Conservation (phyloP, 805 yeast species). For the Candida xiaguanensis region DNA sequence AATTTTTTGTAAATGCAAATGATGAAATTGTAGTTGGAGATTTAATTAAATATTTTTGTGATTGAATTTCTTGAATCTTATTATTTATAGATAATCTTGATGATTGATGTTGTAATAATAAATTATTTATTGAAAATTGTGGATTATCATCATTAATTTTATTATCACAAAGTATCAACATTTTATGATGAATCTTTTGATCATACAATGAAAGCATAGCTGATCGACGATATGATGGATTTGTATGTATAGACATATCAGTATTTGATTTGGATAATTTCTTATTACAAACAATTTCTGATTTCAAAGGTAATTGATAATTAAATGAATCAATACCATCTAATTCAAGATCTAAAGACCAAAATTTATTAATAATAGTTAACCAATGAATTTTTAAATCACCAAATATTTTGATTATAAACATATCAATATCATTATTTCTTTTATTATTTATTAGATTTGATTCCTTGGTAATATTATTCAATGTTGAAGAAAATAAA, state of each 20-base stretch:
- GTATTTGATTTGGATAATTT: slow-evolving; percentile 30
- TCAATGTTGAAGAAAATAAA: slow-evolving; percentile 44
- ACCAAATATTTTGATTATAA: slow-evolving; percentile 32
- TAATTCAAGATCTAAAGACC: slow-evolving; percentile 22
- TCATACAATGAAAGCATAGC: slow-evolving; percentile 45
- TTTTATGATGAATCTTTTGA: slow-evolving; percentile 30
- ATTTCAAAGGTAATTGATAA: slow-evolving; percentile 23
- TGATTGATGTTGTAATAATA: slow-evolving; percentile 36
- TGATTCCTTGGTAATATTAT: slow-evolving; percentile 35
- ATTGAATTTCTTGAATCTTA: slow-evolving; percentile 22
- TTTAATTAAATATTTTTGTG: slow-evolving; percentile 9
- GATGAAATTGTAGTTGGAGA: slow-evolving; percentile 5
- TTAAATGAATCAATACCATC: slow-evolving; percentile 11
- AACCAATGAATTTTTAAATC: slow-evolving; percentile 44
- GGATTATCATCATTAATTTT: slow-evolving; percentile 28
- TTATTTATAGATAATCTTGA: slow-evolving; percentile 30
- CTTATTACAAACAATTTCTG: slow-evolving; percentile 18
- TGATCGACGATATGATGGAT: slow-evolving; percentile 41
- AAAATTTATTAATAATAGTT: slow-evolving; percentile 28
- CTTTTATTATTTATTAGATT: slow-evolving; percentile 17
- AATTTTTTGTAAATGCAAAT: not conserved
- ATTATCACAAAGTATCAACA: slow-evolving; percentile 28
- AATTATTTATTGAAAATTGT: slow-evolving; percentile 34
- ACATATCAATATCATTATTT: slow-evolving; percentile 12
- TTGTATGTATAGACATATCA: slow-evolving; percentile 38